Base-by-base conservation (phyloP, 352 stramenopile genomes). In the Sclerospora graminicola region DNA sequence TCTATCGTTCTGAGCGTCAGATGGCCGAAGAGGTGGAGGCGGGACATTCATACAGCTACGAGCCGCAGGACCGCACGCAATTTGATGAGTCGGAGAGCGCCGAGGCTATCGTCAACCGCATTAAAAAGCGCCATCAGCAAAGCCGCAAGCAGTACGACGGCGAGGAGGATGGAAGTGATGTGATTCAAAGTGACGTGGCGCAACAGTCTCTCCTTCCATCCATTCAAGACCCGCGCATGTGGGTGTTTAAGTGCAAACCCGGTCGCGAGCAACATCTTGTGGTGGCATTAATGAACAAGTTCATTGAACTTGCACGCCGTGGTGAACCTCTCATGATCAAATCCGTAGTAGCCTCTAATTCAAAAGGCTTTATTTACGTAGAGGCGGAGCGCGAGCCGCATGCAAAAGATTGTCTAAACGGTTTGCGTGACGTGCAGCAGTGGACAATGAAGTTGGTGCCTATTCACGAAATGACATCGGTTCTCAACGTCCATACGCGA, bases 181-280 rank as follows among this genome's bases (percentile, higher is more conserved):
- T 89, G 32, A 68, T 87, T 46, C 82, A 93, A 58, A 90, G 69
- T 34, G 82, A 89, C 8, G 82, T 94, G 29, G 82, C 82, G 30
- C 82, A 94, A 54, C 82, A 94, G 57, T 88, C 80, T 27, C 67
- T 92, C 15, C 52, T 94, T 51, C 82, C 82, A 40, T 92, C 82
- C 14, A 92, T 94, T 45, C 78, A 92, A 49, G 82, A 94, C 41
- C 82, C 82, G 33, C 77, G 80, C 40, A 84, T 94, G 73, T 94
- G 82, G 82, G 80, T 94, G 16, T 91, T 94, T 54, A 94, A 94
- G 53, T 94, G 82, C 71, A 93, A 93, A 58, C 80, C 82, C 31
- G 82, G 82, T 18, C 77, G 78, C 18, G 82, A 94, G 44, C 80
- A 94, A 54, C 76, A 94, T 46, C 63, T 92, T 10, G 82, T 94